A percentile compares a stretch with the other conserved stretches of the same genome.
Evolutionary conservation across 306 rosid species (phyloP).

Genomic region (Cucurbita moschata): DNA sequence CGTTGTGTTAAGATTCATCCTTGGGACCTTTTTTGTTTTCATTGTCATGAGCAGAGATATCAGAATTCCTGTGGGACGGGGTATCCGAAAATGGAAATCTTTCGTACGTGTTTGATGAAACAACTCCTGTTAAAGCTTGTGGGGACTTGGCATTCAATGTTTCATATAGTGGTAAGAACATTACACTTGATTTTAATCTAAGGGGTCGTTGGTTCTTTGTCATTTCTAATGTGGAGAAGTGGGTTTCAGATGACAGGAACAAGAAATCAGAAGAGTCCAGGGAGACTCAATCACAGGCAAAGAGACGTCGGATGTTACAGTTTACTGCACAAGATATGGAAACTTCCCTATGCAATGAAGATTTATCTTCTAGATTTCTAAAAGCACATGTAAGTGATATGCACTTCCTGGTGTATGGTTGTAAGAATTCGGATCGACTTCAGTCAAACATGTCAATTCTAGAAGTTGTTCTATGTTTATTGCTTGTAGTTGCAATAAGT

Average conservation of each 20-base stretch:
- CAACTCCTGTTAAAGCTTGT: slow-evolving; percentile 86
- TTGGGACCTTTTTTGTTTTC: slow-evolving; percentile 7
- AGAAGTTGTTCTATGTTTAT: neutral
- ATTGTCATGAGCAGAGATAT: slow-evolving; percentile 27
- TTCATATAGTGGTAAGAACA: slow-evolving; percentile 24
- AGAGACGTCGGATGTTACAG: slow-evolving; percentile 78
- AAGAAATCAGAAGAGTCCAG: slow-evolving; percentile 34
- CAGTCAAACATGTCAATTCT: neutral
- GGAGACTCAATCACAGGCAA: slow-evolving; percentile 52
- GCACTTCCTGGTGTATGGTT: neutral
- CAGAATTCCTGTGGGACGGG: slow-evolving; percentile 43
- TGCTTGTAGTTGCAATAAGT: neutral
- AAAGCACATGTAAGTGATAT: slow-evolving; percentile 43
- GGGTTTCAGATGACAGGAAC: slow-evolving; percentile 30
- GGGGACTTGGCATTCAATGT: slow-evolving; percentile 49
- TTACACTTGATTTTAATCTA: neutral
- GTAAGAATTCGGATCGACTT: neutral
- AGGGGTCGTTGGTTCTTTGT: neutral
- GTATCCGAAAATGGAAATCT: slow-evolving; percentile 49
- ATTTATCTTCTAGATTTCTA: slow-evolving; percentile 34
- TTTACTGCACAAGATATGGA: slow-evolving; percentile 31
- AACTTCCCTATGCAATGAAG: slow-evolving; percentile 27
- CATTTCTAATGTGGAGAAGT: slow-evolving; percentile 13
- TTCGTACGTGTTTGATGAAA: slow-evolving; percentile 56
- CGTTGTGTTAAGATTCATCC: neutral